A percentile compares a stretch with the other conserved stretches of the same genome.
Evolutionary conservation across 345 rosid species (phyloP).

Genomic region (Arabidopsis suecica): DNA sequence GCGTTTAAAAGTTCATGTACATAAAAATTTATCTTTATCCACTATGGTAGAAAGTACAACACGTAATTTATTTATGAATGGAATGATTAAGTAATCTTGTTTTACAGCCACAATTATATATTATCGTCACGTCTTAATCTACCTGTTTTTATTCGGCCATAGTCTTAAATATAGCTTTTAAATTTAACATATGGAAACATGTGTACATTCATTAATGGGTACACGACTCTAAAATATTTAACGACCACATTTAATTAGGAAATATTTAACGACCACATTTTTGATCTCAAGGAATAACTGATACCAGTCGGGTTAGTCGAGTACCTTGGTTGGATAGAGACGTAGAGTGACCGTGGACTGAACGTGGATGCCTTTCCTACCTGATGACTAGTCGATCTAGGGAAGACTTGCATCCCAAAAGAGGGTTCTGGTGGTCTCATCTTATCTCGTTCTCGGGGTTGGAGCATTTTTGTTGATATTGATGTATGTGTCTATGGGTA

Average conservation of each 20-base stretch:
- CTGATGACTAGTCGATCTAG: too few relatives aligned
- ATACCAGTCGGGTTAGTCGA: too few relatives aligned
- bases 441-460: too few relatives aligned
- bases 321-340: too few relatives aligned
- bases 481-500: too few relatives aligned
- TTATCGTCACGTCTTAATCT: slow-evolving; percentile 1
- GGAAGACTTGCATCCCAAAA: too few relatives aligned
- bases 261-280: too few relatives aligned
- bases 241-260: background rate
- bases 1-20: slow-evolving; percentile 23
- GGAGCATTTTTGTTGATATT: too few relatives aligned
- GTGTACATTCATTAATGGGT: background rate
- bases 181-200: background rate
- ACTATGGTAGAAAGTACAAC: slow-evolving; percentile 32
- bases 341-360: too few relatives aligned
- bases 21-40: slow-evolving; percentile 17
- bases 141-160: background rate
- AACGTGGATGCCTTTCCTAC: too few relatives aligned
- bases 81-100: slow-evolving; percentile 25
- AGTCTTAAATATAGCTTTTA: background rate
- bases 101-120: slow-evolving; percentile 20
- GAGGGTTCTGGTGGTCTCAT: too few relatives aligned
- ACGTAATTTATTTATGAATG: slow-evolving; percentile 21
- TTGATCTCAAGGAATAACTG: too few relatives aligned
- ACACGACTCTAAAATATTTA: background rate